Evolutionary conservation across 768 basidiomycete genomes (phyloP), one percentile per base, ranked within the genome.

Genomic region (Termitomyces eurrhizus): DNA sequence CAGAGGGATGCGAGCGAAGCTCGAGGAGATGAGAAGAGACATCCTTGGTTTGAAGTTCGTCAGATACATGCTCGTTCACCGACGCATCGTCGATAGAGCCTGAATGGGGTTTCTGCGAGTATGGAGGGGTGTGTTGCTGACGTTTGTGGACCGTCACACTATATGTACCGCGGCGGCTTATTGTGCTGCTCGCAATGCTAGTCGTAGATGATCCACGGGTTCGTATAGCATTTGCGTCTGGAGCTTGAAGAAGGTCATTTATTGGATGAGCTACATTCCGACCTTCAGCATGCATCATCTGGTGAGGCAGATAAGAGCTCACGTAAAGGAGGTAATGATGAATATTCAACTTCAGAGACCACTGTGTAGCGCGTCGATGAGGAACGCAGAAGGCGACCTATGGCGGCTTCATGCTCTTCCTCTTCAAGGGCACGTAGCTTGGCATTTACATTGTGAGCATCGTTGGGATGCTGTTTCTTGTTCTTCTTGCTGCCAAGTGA

Each of bases 1-100:
- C 88, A 24, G 91, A 92, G 3, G 90, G 90, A 62, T 93, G 90
- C 32, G 86, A 84, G 48, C 86, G 86, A 50, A 93, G 78, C 24
- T 81, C 74, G 13, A 82, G 72, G 11, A 88, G 74, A 33, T 88
- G 83, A 61, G 75, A 79, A 62, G 76, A 61, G 32, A 56, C 72
- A 59, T 83, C 75, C 71, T 75, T 59, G 69, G 79, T 37, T 73
- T 79, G 70, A 72, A 71, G 35, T 73, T 81, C 62, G 64, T 63
- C 58, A 57, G 64, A 61, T 44, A 37, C 54, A 61, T 66, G 57
- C 48, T 62, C 67, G 51, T 71, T 72, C 62, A 63, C 73, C 64
- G 52, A 65, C 42, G 57, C 63, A 39, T 72, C 69, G 44, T 71
- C 63, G 61, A 74, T 60, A 61, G 57, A 69, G 61, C 66, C 73